Percentiles rank a stretch among this genome's conserved stretches.
Evolutionary conservation across 2,329 filamentous ascomycete species (phyloP).

Genomic region (Arthrobotrys pseudoclavata): DNA sequence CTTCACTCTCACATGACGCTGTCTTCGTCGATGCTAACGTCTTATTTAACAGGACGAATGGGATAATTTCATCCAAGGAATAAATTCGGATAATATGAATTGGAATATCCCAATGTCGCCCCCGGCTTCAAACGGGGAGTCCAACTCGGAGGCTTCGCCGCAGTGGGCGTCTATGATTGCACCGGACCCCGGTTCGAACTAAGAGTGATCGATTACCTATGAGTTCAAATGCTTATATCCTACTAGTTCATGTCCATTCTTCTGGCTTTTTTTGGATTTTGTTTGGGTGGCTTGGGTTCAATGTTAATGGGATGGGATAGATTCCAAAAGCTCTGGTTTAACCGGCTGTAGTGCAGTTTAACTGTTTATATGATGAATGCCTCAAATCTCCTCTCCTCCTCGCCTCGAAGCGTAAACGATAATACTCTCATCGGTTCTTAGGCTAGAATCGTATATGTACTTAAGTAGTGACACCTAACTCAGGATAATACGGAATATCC

Average conservation of each 20-base stretch:
- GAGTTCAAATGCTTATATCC: background rate
- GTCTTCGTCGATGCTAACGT: background rate
- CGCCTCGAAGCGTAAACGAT: background rate
- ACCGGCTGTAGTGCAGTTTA: slow-evolving; percentile 18
- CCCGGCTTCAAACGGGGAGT: slow-evolving; percentile 31
- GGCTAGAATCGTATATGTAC: background rate
- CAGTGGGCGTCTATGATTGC: slow-evolving; percentile 53
- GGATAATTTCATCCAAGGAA: slow-evolving; percentile 63
- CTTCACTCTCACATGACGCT: background rate
- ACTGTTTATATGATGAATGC: slow-evolving; percentile 17
- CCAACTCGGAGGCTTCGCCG: slow-evolving; percentile 44
- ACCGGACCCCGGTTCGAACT: slow-evolving; percentile 54
- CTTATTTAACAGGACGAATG: slow-evolving; percentile 61
- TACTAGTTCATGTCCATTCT: background rate
- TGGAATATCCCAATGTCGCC: slow-evolving; percentile 56
- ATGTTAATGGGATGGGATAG: slow-evolving; percentile 40
- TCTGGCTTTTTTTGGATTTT: background rate
- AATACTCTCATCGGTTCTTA: background rate
- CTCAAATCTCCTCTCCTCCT: slow-evolving; percentile 41
- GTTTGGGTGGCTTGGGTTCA: slow-evolving; percentile 28
- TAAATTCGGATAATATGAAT: slow-evolving; percentile 61
- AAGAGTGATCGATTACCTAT: slow-evolving; percentile 4
- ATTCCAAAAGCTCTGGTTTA: slow-evolving; percentile 50
- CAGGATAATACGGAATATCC: background rate
- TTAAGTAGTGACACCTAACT: background rate